Evolutionary conservation across 2,329 filamentous ascomycete species (phyloP).

Genomic region (Ophiostoma piceae): DNA sequence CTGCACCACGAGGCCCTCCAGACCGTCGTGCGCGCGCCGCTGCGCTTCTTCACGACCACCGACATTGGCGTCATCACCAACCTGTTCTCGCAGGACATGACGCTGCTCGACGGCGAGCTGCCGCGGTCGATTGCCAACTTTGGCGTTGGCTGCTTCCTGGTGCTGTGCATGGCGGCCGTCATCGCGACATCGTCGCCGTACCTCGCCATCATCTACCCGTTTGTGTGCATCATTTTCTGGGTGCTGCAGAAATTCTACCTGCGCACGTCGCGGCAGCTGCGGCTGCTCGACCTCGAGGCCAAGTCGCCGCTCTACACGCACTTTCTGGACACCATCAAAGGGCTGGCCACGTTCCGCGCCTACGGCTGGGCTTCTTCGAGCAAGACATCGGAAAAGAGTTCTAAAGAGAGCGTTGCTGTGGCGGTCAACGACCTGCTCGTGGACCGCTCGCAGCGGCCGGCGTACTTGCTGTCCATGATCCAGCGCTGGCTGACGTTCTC

Average conservation of each 20-base stretch:
- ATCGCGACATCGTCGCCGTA: slow-evolving; percentile 32
- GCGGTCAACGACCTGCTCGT: slow-evolving; percentile 44
- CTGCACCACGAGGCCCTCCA: slow-evolving; percentile 33
- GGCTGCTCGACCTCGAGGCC: slow-evolving; percentile 56
- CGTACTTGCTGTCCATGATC: slow-evolving; percentile 52
- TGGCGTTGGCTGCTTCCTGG: slow-evolving; percentile 25
- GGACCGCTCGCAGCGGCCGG: slow-evolving; percentile 51
- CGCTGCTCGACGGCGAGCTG: slow-evolving; percentile 38
- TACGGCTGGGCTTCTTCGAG: slow-evolving; percentile 48
- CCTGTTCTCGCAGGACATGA: slow-evolving; percentile 42
- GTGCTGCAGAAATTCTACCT: slow-evolving; percentile 54
- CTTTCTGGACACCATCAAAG: slow-evolving; percentile 53
- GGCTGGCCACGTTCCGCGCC: slow-evolving; percentile 51
- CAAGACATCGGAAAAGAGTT: too few species aligned
- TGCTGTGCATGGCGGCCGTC: slow-evolving; percentile 31
- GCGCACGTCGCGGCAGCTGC: slow-evolving; percentile 54
- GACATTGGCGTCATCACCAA: slow-evolving; percentile 37
- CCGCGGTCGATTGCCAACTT: slow-evolving; percentile 33
- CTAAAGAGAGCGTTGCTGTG: slow-evolving; percentile 29
- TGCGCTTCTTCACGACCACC: slow-evolving; percentile 36
- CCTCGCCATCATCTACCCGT: slow-evolving; percentile 43
- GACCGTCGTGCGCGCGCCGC: slow-evolving; percentile 34
- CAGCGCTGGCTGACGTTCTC: slow-evolving; percentile 54
- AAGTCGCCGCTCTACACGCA: slow-evolving; percentile 54
- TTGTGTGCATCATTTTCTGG: slow-evolving; percentile 44